Percentiles rank a stretch among this genome's conserved stretches.
These are phyloP conservation scores for Botrytis fabae DNA, from an alignment of 2,329 filamentous ascomycete genomes.

Conservation along the genomic window DNA sequence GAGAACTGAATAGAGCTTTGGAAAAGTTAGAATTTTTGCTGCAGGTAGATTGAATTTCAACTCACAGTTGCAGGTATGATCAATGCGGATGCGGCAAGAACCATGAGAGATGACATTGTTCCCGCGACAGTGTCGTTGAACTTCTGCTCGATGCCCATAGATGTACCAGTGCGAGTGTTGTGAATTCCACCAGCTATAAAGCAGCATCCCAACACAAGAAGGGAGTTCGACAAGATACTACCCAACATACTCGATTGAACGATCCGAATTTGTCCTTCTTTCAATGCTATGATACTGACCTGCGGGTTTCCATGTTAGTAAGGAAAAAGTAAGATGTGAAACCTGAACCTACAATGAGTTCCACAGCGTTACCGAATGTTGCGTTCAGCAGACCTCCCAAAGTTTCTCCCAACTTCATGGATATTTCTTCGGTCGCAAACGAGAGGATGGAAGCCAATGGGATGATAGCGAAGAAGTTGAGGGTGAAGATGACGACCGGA, in stretches of 20 bases:
- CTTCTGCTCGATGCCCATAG: slow-evolving; percentile 57
- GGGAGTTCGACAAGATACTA: slow-evolving; percentile 90
- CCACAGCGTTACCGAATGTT: slow-evolving; percentile 52
- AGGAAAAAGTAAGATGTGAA: background rate
- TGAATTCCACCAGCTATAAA: slow-evolving; percentile 73
- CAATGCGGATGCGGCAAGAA: slow-evolving; percentile 71
- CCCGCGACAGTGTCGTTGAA: slow-evolving; percentile 79
- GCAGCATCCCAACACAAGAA: slow-evolving; percentile 82
- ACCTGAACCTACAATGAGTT: slow-evolving; percentile 48
- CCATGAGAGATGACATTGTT: slow-evolving; percentile 73
- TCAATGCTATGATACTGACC: slow-evolving; percentile 90
- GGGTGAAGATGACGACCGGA: slow-evolving; percentile 55
- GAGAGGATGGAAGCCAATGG: slow-evolving; percentile 52
- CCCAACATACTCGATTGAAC: slow-evolving; percentile 97
- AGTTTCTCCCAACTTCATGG: slow-evolving; percentile 58
- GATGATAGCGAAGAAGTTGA: slow-evolving; percentile 62
- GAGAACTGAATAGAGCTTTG: slow-evolving; percentile 65
- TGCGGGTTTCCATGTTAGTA: slow-evolving; percentile 41
- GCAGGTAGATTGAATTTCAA: background rate
- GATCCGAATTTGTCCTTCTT: slow-evolving; percentile 83
- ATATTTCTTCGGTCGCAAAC: slow-evolving; percentile 41
- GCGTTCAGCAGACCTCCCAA: slow-evolving; percentile 57
- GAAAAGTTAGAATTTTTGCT: slow-evolving; percentile 20
- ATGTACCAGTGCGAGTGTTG: slow-evolving; percentile 43
- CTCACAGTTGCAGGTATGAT: slow-evolving; percentile 72